Conservation (phyloP, 345 rosid genomes). For the Eucalyptus curtisii region DNA sequence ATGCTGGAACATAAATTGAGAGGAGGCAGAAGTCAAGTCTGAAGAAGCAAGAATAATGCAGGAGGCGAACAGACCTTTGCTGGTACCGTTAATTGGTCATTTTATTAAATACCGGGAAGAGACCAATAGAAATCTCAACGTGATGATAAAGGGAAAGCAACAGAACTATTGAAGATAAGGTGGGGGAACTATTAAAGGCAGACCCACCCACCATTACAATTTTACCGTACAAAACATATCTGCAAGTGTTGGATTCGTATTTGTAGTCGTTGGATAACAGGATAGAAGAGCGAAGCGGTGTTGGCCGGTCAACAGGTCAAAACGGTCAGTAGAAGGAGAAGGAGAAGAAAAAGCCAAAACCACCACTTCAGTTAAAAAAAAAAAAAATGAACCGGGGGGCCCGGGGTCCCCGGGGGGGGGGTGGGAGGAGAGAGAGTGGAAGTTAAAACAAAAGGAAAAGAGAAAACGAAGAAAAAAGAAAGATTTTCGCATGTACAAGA, state of each 20-base stretch:
- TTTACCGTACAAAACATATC: too few species aligned
- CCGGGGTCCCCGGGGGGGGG: too few species aligned
- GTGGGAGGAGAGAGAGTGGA: too few species aligned
- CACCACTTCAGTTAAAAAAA: too few species aligned
- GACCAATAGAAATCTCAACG: neutral
- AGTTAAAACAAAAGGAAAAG: too few species aligned
- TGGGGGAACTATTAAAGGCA: neutral
- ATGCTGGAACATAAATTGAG: neutral
- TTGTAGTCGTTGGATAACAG: too few species aligned
- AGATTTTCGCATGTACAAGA: too few species aligned
- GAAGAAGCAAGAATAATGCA: neutral
- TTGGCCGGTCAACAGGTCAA: too few species aligned
- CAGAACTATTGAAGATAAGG: neutral
- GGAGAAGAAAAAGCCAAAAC: rapidly evolving
- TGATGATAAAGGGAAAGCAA: neutral
- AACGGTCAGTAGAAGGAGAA: too few species aligned
- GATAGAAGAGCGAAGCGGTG: too few species aligned
- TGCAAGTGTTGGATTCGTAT: neutral
- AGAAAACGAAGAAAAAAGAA: too few species aligned
- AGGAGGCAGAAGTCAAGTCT: neutral
- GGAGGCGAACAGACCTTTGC: neutral
- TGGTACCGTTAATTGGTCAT: neutral
- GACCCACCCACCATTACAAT: neutral
- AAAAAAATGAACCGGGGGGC: too few species aligned
- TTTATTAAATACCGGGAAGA: neutral